Percentiles rank a stretch among this genome's conserved stretches.
Evolutionary conservation across 495 filamentous ascomycete species (phyloP).

Genomic region (Elaphomyces granulatus): DNA sequence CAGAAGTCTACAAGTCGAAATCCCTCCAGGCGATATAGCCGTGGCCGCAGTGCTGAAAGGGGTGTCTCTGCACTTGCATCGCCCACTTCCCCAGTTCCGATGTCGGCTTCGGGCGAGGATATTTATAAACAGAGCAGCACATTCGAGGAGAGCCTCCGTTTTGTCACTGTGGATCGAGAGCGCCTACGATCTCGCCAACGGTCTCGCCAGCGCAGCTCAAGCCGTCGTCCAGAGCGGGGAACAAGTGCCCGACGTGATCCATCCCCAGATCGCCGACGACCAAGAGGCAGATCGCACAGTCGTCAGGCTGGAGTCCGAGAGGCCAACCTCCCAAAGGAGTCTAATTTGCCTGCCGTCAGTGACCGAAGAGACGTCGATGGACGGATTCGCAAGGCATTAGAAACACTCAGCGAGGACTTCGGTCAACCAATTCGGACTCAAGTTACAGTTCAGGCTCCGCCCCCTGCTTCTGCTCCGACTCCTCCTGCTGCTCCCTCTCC

Average conservation of each 20-base stretch:
- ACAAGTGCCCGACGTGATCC: constrained; percentile 30
- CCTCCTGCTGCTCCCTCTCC: constrained; percentile 7
- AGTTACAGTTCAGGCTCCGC: constrained; percentile 5
- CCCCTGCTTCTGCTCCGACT: constrained; percentile 3
- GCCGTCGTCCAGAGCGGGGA: constrained; percentile 33
- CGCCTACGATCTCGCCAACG: constrained; percentile 44
- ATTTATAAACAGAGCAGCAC: constrained; percentile 19
- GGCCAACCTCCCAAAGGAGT: constrained; percentile 11
- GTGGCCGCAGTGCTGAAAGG: constrained; percentile 40
- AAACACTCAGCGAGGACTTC: background rate
- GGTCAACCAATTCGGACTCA: constrained; percentile 6
- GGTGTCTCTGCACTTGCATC: constrained; percentile 49
- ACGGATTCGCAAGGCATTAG: background rate
- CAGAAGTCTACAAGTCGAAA: constrained; percentile 17
- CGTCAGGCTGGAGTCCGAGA: constrained; percentile 16
- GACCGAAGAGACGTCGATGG: background rate
- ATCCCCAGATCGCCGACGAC: constrained; percentile 32
- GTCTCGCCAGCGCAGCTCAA: constrained; percentile 43
- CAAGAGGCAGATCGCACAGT: constrained; percentile 35
- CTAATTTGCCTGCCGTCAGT: constrained; percentile 4
- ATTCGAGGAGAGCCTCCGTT: constrained; percentile 46
- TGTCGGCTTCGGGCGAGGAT: constrained; percentile 31
- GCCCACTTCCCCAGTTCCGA: constrained; percentile 68
- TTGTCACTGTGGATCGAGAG: constrained; percentile 47
- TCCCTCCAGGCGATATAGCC: constrained; percentile 31